Base-by-base conservation (phyloP, 257 asterid genomes). In the Nicotiana undulata region DNA sequence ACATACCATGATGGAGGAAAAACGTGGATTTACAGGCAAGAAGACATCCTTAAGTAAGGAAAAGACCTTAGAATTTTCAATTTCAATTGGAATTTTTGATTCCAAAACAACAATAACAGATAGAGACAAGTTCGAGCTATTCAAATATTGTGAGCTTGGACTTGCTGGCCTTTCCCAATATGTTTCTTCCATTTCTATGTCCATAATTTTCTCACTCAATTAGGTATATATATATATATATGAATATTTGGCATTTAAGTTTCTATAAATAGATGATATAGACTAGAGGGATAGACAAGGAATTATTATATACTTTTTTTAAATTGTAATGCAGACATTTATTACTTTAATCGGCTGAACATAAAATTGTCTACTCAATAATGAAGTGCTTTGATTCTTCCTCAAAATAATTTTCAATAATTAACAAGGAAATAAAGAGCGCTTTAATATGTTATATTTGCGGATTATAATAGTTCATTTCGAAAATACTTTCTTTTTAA, bases 1-100 rank as follows among this genome's bases (percentile, higher is more conserved):
- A 76, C 85, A 85, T 82, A 85, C 85, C 87, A 85, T 82, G 81
- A 85, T 55, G 3, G 85, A 85, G 44, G 86, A 85, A 28, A 85
- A 85, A 5, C 86, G 74, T 5, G 80, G 80, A 75, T 79, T 85
- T 17, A 80, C 74, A 5, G 85, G 86, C 82, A 85, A 40, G 49
- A 74, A 79, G 17, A 49, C 51, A 58, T 85, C 63, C 53, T 76
- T 74, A 7, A 82, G 37, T 29, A 63, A 46, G 17, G 67, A 22
- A 9, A 79, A 28, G 20, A 75, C 26, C 5, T 4, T 18, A 4
- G 82, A 74, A 10, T 55, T 55, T 79, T 79, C 82, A 2, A 52
- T 18, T 52, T 67, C 66, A 16, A 82, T 60, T 7, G 86, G 88
- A 37, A 79, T 34, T 74, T 70, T 76, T 5, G 52, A 2, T 66